Evolutionary conservation across 2,329 filamentous ascomycete genomes (phyloP), one percentile per base, ranked within the genome.

Genomic region (Colletotrichum lindemuthianum): DNA sequence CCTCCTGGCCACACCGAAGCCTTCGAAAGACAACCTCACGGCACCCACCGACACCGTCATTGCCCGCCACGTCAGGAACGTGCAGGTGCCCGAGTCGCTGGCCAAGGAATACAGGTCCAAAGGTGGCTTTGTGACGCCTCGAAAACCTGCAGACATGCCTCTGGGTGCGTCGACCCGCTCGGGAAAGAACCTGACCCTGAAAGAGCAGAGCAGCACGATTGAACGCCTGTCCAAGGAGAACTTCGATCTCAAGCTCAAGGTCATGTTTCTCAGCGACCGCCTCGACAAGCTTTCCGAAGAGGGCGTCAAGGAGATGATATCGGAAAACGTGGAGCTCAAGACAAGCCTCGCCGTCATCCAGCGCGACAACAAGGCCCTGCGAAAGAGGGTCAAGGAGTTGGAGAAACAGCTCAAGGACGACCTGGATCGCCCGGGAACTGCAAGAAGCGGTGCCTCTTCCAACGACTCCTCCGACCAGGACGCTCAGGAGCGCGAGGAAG

Each of bases 181-280:
- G 48, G 88, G 89, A 16, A 89, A 86, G 72, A 92, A 88, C 70
- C 81, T 99, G 78, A 98, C 96, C 0, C 81, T 99, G 44, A 98
- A 97, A 76, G 96, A 99, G 77, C 96, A 99, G 77, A 97, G 95
- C 74, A 97, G 91, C 78, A 98, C 95, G 12, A 97, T 99, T 68
- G 96, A 99, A 77, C 89, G 94, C 64, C 84, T 98, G 2, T 96
- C 93, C 65, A 99, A 99, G 78, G 96, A 99, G 76, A 99, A 99
- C 69, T 99, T 98, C 74, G 95, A 97, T 75, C 81, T 98, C 59
- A 97, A 98, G 78, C 89, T 98, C 78, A 96, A 97, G 75, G 96
- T 98, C 69, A 96, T 97, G 84, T 99, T 97, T 73, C 85, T 99
- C 52, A 96, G 95, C 72, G 92, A 98, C 76, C 91, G 95, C 2